Conservation (phyloP, 345 rosid species). For the Salix koriyanagi region DNA sequence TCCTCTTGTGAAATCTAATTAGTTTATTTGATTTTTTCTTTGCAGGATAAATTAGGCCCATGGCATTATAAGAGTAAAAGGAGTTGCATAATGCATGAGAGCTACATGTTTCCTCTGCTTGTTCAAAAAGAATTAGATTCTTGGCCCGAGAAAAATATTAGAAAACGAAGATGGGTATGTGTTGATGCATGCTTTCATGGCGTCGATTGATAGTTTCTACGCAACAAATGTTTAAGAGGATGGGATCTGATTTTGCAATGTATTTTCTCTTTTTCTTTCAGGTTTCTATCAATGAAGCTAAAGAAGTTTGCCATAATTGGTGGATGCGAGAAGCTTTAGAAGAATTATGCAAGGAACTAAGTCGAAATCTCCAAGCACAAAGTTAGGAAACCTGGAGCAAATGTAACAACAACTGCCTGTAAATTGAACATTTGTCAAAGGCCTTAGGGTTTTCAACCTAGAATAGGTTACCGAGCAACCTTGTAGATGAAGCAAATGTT, state of each 20-base stretch:
- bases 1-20: background rate
- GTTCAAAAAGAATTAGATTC: constrained; percentile 35
- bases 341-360: constrained; percentile 24
- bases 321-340: constrained; percentile 69
- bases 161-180: constrained; percentile 53
- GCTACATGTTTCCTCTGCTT: constrained; percentile 52
- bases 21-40: background rate
- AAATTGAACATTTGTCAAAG: background rate
- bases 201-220: background rate
- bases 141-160: constrained; percentile 49
- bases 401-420: background rate
- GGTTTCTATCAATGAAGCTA: constrained; percentile 42
- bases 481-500: background rate
- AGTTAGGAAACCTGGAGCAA: background rate
- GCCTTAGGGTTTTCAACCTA: background rate
- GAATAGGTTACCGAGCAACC: background rate
- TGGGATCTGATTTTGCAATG: background rate
- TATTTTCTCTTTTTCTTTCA: background rate
- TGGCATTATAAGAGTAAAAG: constrained; percentile 58
- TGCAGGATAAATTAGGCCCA: constrained; percentile 42
- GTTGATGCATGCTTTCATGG: background rate
- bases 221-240: background rate
- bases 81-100: constrained; percentile 39
- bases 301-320: constrained; percentile 36
- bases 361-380: background rate